These are phyloP conservation scores for Chytridiales sp. DNA, from an alignment of 371 early-diverging fungal species.

Conservation along the genomic window DNA sequence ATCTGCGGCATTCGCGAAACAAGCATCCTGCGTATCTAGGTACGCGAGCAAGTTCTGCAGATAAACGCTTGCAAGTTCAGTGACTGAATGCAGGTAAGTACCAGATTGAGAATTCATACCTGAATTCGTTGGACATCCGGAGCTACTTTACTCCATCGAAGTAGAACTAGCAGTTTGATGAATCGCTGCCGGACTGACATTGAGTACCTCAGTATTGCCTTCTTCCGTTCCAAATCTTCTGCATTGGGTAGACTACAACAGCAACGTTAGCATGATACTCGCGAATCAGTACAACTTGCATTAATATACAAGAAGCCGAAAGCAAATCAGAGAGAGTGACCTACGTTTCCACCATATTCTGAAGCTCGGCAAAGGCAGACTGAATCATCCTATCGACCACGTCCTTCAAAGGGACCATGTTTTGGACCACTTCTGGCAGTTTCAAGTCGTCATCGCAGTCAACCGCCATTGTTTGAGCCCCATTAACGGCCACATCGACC, in stretches of 20 bases:
- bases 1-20: conserved; percentile 27
- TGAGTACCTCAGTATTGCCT: neutral
- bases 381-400: neutral
- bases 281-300: neutral
- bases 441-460: neutral
- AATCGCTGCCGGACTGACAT: conserved; percentile 25
- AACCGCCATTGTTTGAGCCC: neutral
- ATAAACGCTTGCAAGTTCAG: neutral
- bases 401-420: neutral
- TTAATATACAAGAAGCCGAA: neutral
- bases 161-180: conserved; percentile 39
- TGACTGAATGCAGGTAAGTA: neutral
- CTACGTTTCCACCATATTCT: neutral
- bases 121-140: conserved; percentile 23
- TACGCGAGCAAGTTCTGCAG: conserved; percentile 27
- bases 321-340: neutral
- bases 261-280: no score
- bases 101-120: conserved; percentile 11
- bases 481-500: neutral
- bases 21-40: conserved; percentile 28
- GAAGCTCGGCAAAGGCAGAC: neutral
- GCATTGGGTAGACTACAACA: conserved; percentile 1
- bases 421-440: neutral
- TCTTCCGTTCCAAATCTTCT: neutral
- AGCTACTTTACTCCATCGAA: conserved; percentile 33